Conservation (phyloP, 176 grass and related monocot genomes). For the Pharus latifolius region DNA sequence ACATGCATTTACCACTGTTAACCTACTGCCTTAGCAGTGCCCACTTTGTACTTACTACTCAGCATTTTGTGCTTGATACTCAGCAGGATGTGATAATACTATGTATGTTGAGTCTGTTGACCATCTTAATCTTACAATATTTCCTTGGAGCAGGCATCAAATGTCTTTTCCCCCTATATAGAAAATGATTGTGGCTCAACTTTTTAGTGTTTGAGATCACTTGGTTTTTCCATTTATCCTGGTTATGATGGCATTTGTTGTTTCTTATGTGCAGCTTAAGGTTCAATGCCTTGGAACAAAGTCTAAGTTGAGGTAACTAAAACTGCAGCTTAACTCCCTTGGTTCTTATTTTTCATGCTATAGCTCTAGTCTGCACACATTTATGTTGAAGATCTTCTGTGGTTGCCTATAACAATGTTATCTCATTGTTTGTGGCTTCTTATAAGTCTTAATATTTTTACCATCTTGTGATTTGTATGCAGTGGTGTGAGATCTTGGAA, state of each 20-base stretch:
- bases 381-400: background rate
- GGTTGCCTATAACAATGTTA: background rate
- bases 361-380: background rate
- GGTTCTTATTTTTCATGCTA: background rate
- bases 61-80: background rate
- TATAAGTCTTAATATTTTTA: background rate
- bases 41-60: background rate
- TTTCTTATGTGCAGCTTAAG: constrained; percentile 58
- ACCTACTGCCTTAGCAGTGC: background rate
- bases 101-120: too few relatives aligned
- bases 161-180: too few relatives aligned
- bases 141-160: too few relatives aligned
- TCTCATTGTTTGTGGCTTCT: background rate
- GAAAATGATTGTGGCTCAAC: too few relatives aligned
- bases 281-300: constrained; percentile 73
- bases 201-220: too few relatives aligned
- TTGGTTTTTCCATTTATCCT: background rate
- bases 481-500: constrained; percentile 60
- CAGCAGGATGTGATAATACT: background rate
- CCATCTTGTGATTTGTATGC: constrained; percentile 5
- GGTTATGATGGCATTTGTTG: background rate
- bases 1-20: background rate
- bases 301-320: constrained; percentile 58
- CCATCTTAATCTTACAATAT: too few relatives aligned
- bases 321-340: background rate